Conservation (phyloP, 1,284 basidiomycete species). For the Stereum hirsutum region DNA sequence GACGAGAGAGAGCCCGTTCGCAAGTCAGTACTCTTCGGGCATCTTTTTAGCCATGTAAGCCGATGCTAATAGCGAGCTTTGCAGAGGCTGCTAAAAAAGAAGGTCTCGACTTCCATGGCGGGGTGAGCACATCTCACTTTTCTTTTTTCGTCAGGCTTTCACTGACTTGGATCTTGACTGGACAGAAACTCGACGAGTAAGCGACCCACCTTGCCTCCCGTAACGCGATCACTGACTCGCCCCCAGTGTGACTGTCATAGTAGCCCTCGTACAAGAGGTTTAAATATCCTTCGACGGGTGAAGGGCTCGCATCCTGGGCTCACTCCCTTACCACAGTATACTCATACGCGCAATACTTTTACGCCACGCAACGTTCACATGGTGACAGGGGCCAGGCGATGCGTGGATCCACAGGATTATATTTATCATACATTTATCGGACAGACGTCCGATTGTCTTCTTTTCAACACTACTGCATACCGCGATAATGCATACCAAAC, state of each 20-base stretch:
- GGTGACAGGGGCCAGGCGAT: no score
- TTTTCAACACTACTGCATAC: no score
- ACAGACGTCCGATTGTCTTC: no score
- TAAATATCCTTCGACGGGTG: no score
- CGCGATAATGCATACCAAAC: neutral
- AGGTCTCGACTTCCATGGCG: constrained; percentile 57
- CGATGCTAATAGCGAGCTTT: constrained; percentile 6
- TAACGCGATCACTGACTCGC: constrained; percentile 3
- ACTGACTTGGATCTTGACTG: constrained; percentile 12
- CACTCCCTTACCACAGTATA: no score
- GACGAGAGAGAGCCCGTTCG: constrained; percentile 59
- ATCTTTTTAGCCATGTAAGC: neutral
- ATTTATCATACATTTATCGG: no score
- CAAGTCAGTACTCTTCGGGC: constrained; percentile 40
- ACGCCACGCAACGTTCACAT: no score
- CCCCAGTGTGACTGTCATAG: constrained; percentile 48
- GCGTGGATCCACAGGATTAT: no score
- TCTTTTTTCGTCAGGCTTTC: constrained; percentile 1
- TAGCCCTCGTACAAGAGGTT: constrained; percentile 49
- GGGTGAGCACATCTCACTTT: constrained; percentile 37
- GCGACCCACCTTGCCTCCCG: constrained; percentile 19
- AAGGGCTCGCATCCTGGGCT: no score
- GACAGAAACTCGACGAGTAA: constrained; percentile 57
- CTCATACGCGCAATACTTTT: no score
- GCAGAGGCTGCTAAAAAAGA: constrained; percentile 53